These are phyloP conservation scores for Boletus tylopilopsis DNA, from an alignment of 768 basidiomycete species.

Conservation along the genomic window DNA sequence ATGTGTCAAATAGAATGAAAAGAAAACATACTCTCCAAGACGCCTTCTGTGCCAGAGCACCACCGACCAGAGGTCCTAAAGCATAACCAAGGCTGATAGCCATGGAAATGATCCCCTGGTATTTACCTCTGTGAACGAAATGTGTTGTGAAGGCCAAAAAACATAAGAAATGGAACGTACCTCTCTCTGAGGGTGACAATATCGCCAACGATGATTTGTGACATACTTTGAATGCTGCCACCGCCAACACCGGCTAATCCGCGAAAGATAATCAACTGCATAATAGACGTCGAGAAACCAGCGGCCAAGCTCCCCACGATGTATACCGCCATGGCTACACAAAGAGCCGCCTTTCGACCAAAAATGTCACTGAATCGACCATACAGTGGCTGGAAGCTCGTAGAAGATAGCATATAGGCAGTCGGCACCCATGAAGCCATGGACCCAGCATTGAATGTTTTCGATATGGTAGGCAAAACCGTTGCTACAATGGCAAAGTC, in stretches of 20 bases:
- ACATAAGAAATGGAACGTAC: not conserved
- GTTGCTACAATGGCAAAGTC: not conserved
- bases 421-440: not conserved
- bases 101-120: not conserved
- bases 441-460: not conserved
- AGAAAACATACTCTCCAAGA: not conserved
- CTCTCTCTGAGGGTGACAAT: not conserved
- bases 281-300: not conserved
- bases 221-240: not conserved
- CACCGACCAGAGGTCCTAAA: not conserved
- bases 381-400: not conserved
- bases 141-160: not conserved
- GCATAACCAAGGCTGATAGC: not conserved
- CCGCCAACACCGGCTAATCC: not conserved
- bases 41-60: not conserved
- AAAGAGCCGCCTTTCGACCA: not conserved
- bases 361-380: not conserved
- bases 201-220: not conserved
- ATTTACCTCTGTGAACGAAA: not conserved
- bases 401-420: not conserved
- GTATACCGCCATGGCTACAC: not conserved
- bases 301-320: not conserved
- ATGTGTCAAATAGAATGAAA: not conserved
- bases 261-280: not conserved
- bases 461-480: not conserved